These are phyloP conservation scores for Botrytis porri DNA, from an alignment of 2,329 filamentous ascomycete species.

Conservation along the genomic window DNA sequence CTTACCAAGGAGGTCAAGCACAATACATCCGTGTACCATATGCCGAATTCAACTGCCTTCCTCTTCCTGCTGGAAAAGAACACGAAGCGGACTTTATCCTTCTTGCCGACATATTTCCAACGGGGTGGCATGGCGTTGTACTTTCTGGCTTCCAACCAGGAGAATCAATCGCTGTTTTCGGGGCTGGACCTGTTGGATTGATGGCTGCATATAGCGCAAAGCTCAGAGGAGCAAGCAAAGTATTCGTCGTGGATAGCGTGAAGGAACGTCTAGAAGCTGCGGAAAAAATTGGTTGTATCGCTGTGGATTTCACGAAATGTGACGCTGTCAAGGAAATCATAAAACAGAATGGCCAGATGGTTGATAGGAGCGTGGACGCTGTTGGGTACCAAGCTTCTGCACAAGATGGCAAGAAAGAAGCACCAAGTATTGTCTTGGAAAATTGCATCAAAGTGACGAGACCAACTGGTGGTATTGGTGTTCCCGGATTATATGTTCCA, in stretches of 20 bases:
- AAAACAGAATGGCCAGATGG: constrained; percentile 55
- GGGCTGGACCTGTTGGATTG: constrained; percentile 61
- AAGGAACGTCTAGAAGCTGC: constrained; percentile 57
- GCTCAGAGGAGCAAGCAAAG: constrained; percentile 57
- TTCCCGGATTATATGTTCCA: constrained; percentile 39
- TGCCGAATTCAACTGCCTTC: constrained; percentile 64
- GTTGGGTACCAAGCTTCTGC: constrained; percentile 64
- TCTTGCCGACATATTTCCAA: constrained; percentile 49
- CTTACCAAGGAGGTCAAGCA: constrained; percentile 66
- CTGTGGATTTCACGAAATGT: constrained; percentile 58
- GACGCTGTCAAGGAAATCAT: constrained; percentile 62
- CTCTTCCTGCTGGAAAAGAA: constrained; percentile 62
- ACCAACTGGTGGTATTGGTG: constrained; percentile 35
- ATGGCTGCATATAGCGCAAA: constrained; percentile 64
- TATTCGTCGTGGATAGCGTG: constrained; percentile 63
- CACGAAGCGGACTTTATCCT: constrained; percentile 59
- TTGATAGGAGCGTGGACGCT: constrained; percentile 62
- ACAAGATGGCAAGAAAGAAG: constrained; percentile 54
- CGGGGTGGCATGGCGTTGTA: constrained; percentile 55
- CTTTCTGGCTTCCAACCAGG: constrained; percentile 58
- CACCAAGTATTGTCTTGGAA: constrained; percentile 51
- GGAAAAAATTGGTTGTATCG: constrained; percentile 58
- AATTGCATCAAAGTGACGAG: constrained; percentile 35
- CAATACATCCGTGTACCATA: constrained; percentile 64
- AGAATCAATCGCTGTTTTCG: constrained; percentile 63